A percentile compares a stretch with the other conserved stretches of the same genome.
Evolutionary conservation across 148 eudicot genomes (phyloP).

Genomic region (Spergularia bocconei): DNA sequence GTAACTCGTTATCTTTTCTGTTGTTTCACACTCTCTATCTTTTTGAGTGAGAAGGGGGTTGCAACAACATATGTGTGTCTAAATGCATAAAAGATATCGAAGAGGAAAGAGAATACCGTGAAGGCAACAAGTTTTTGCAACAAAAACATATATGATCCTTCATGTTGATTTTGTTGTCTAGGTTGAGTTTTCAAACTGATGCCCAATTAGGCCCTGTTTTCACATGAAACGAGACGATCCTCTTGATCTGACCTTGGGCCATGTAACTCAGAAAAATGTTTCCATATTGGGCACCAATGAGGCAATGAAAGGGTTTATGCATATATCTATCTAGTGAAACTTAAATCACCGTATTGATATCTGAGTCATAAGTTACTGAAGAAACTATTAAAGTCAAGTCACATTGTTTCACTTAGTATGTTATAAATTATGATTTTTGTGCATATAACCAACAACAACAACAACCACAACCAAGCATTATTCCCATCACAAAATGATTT

Average conservation of each 20-base stretch:
- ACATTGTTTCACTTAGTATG: background rate
- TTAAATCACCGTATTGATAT: background rate
- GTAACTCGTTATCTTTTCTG: slow-evolving; percentile 14
- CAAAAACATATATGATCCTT: background rate
- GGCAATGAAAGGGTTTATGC: background rate
- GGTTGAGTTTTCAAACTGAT: background rate
- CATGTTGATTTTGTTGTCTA: background rate
- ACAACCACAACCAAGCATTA: background rate
- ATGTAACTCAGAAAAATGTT: background rate
- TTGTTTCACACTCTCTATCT: background rate
- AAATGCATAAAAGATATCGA: too few species aligned
- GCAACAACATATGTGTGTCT: too few species aligned
- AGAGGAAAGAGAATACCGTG: too few species aligned
- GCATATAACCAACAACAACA: too few species aligned
- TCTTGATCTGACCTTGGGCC: background rate
- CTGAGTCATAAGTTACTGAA: background rate
- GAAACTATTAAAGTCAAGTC: background rate
- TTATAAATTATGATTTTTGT: too few species aligned
- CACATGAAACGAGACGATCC: background rate
- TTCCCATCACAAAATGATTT: background rate
- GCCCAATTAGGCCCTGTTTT: background rate
- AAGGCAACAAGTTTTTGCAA: background rate
- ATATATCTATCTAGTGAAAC: background rate
- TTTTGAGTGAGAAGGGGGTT: background rate
- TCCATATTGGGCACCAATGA: background rate